phyloP scores from a whole-genome alignment of 1,284 basidiomycete genomes.

The Sphagnurus paluster region DNA sequence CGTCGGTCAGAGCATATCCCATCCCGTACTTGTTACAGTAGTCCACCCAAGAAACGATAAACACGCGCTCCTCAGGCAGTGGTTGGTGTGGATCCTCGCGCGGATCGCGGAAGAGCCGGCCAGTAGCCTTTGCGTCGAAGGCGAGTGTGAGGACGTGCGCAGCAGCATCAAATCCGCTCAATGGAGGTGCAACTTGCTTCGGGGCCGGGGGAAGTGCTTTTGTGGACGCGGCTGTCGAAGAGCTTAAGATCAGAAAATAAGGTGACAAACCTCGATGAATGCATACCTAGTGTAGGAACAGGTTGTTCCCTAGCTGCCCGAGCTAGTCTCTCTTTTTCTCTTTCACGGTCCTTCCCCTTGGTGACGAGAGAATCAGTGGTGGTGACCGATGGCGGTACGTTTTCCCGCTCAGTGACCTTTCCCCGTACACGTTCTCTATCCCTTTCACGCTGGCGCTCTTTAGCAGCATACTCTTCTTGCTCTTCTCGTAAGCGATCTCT shows the following conservation, averaged over 20 bases:
- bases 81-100: conserved; percentile 51
- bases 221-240: conserved; percentile 11
- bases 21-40: conserved; percentile 99
- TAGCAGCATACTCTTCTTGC: conserved; percentile 40
- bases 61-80: conserved; percentile 75
- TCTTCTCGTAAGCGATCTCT: conserved; percentile 41
- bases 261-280: not conserved
- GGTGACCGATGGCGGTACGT: conserved; percentile 26
- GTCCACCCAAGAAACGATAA: conserved; percentile 97
- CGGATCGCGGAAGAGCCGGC: conserved; percentile 65
- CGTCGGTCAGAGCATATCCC: conserved; percentile 95
- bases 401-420: conserved; percentile 28
- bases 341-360: conserved; percentile 17
- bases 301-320: conserved; percentile 12
- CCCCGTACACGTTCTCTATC: conserved; percentile 6
- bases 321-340: conserved; percentile 13
- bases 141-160: conserved; percentile 69
- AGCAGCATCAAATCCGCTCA: conserved; percentile 64
- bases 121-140: conserved; percentile 62
- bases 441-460: conserved; percentile 11
- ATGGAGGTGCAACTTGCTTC: conserved; percentile 21
- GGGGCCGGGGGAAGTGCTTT: conserved; percentile 22
- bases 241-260: not conserved
- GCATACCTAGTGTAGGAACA: conserved; percentile 5
- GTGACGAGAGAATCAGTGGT: conserved; percentile 8